A percentile compares a stretch with the other conserved stretches of the same genome.
These are phyloP conservation scores for Huiozyma sinensis DNA, from an alignment of 805 yeast genomes.

Conservation along the genomic window DNA sequence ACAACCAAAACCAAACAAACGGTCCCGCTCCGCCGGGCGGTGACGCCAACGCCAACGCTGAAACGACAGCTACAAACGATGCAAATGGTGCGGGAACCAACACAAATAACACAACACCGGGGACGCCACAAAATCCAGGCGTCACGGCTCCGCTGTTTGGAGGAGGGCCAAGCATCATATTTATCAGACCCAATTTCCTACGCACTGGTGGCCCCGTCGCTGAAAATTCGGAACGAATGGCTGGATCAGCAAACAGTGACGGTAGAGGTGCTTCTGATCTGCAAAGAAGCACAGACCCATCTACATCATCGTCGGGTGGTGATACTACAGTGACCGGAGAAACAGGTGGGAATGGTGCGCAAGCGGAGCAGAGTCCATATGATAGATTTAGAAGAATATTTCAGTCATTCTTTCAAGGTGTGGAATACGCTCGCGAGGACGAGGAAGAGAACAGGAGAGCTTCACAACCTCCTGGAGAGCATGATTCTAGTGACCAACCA, in stretches of 20 bases:
- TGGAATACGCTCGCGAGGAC: background rate
- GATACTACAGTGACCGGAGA: too few relatives aligned
- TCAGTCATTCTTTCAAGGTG: conserved; percentile 1
- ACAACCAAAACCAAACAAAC: background rate
- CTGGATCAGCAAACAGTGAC: too few relatives aligned
- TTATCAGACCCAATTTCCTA: too few relatives aligned
- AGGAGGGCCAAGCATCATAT: too few relatives aligned
- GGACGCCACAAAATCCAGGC: too few relatives aligned
- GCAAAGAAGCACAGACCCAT: too few relatives aligned
- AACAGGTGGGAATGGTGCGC: too few relatives aligned
- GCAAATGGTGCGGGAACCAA: background rate
- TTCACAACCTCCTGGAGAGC: background rate
- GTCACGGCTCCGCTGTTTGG: too few relatives aligned
- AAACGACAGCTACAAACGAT: background rate
- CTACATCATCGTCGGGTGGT: too few relatives aligned
- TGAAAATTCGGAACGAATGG: too few relatives aligned
- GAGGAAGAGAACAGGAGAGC: background rate
- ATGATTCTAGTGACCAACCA: background rate
- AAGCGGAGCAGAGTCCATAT: conserved; percentile 7
- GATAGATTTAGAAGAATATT: conserved; percentile 18
- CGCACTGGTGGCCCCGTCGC: too few relatives aligned
- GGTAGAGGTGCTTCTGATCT: too few relatives aligned
- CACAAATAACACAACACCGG: background rate
- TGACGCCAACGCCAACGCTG: background rate
- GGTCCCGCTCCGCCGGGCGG: conserved; percentile 1